Conservation (phyloP, 2,329 filamentous ascomycete genomes). For the Ceratocystis huliohia region DNA sequence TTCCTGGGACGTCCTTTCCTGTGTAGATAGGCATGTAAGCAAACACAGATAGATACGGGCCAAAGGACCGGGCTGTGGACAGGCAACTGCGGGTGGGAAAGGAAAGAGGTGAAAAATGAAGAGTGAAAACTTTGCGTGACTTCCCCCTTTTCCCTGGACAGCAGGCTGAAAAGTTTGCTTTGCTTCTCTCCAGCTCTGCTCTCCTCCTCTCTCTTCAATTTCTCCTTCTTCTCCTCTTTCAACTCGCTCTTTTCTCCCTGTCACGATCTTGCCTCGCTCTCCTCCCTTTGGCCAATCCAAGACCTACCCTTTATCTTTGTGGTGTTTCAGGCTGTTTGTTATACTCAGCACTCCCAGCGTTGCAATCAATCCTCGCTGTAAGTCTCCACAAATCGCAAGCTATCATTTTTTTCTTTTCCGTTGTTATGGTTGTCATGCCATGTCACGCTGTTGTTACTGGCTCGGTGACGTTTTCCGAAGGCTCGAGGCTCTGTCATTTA, state of each 20-base stretch:
- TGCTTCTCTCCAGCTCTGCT: background rate
- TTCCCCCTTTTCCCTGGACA: background rate
- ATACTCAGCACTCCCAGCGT: background rate
- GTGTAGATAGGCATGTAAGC: background rate
- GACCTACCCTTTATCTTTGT: background rate
- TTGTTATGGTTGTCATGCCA: background rate
- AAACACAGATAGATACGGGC: background rate
- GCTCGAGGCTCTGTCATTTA: constrained; percentile 1
- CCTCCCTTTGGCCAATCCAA: too few species aligned
- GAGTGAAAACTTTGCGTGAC: background rate
- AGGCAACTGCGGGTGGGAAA: background rate
- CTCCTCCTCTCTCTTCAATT: background rate
- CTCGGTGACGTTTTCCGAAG: constrained; percentile 8
- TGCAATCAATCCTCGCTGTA: background rate
- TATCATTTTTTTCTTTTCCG: background rate
- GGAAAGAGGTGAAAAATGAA: background rate
- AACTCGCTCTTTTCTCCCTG: background rate
- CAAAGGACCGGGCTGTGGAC: background rate
- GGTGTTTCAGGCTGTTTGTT: background rate
- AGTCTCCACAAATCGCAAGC: constrained; percentile 3
- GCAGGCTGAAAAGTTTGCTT: background rate
- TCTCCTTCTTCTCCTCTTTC: background rate
- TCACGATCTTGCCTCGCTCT: background rate
- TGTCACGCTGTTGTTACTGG: constrained; percentile 5
- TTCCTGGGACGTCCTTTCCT: background rate